A percentile compares a stretch with the other conserved stretches of the same genome.
Evolutionary conservation across 495 filamentous ascomycete species (phyloP).

Genomic region (Xylaria venustula): DNA sequence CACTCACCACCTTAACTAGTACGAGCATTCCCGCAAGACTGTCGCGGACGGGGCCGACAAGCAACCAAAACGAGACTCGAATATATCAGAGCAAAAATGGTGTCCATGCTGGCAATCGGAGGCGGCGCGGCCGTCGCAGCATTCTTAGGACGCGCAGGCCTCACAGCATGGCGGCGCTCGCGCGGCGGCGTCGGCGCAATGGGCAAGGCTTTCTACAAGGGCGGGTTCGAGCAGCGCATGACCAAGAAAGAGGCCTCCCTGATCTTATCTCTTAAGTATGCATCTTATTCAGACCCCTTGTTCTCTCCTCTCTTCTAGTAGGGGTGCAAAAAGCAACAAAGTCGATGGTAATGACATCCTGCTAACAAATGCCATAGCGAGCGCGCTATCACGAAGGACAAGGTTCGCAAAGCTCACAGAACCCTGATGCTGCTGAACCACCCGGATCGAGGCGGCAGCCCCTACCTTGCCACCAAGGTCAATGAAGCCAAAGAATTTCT

Average conservation of each 20-base stretch:
- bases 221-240: slow-evolving; percentile 94
- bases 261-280: slow-evolving; percentile 88
- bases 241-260: slow-evolving; percentile 84
- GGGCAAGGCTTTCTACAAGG: slow-evolving; percentile 92
- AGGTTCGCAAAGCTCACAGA: slow-evolving; percentile 92
- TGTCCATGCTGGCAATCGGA: slow-evolving; percentile 71
- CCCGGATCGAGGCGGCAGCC: slow-evolving; percentile 94
- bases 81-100: slow-evolving; percentile 61
- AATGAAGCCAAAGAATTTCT: slow-evolving; percentile 97
- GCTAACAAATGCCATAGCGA: slow-evolving; percentile 56
- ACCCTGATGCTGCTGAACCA: slow-evolving; percentile 98
- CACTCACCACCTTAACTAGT: too few species aligned
- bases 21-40: too few species aligned
- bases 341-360: background rate
- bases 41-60: background rate
- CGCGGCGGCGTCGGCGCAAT: slow-evolving; percentile 72
- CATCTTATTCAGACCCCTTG: background rate
- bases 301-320: too few species aligned
- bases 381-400: slow-evolving; percentile 80
- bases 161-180: slow-evolving; percentile 82
- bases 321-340: background rate
- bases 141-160: slow-evolving; percentile 82
- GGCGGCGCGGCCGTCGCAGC: slow-evolving; percentile 73
- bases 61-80: background rate
- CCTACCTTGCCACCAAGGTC: slow-evolving; percentile 94